Conservation (phyloP, 192 early-diverging fungal species). For the Backusella tarrabulga region DNA sequence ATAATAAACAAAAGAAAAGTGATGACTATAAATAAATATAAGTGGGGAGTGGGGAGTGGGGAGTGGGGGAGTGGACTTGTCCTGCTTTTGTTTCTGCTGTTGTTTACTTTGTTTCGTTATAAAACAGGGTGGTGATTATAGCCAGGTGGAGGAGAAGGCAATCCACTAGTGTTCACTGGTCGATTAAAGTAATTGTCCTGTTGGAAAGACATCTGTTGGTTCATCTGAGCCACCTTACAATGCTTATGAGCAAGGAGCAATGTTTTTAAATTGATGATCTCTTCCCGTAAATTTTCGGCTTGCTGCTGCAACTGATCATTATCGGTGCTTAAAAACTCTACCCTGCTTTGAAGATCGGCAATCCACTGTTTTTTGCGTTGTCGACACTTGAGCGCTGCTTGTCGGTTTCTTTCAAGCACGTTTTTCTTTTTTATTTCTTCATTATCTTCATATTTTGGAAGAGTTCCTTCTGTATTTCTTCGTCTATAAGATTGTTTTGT, state of each 20-base stretch:
- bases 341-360: conserved; percentile 9
- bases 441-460: neutral
- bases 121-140: neutral
- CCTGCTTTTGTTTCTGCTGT: too few species aligned
- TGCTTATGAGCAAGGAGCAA: neutral
- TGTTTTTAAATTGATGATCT: conserved; percentile 7
- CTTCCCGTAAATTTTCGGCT: neutral
- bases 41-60: too few species aligned
- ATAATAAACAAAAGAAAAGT: too few species aligned
- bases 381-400: conserved; percentile 6
- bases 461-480: neutral
- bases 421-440: neutral
- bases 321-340: neutral
- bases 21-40: too few species aligned
- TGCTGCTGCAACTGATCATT: neutral
- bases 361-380: conserved; percentile 12
- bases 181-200: neutral
- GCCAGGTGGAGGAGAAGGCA: neutral
- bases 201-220: conserved; percentile 17
- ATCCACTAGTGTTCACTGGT: neutral
- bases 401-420: conserved; percentile 12
- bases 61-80: too few species aligned
- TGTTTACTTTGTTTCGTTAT: neutral
- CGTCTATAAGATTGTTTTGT: neutral
- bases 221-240: conserved; percentile 29